phyloP scores from a whole-genome alignment of 257 asterid genomes.

The Solanum phureja region DNA sequence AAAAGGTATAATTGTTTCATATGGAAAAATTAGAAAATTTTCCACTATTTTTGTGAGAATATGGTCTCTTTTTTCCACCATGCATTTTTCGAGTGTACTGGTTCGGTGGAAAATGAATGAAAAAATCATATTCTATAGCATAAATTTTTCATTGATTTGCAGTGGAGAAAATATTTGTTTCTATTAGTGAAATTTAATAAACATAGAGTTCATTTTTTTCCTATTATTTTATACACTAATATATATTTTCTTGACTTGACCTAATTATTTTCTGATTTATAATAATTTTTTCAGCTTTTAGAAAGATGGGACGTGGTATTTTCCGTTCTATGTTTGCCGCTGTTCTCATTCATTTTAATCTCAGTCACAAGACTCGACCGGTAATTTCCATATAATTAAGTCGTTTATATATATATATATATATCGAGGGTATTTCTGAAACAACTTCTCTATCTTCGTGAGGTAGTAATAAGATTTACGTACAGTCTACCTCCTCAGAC shows the following conservation, averaged over 20 bases:
- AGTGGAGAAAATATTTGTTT: not conserved
- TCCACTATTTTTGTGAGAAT: too few species aligned
- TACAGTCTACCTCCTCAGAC: fast-evolving
- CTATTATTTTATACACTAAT: not conserved
- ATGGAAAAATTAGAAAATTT: too few species aligned
- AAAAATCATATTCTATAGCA: not conserved
- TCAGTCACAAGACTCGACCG: constrained; percentile 73
- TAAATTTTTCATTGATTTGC: too few species aligned
- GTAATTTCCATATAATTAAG: constrained; percentile 1
- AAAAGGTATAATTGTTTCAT: too few species aligned
- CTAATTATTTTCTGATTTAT: not conserved
- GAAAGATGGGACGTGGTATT: constrained; percentile 63
- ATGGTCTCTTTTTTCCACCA: fast-evolving
- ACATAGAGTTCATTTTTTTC: not conserved
- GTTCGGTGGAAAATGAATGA: not conserved
- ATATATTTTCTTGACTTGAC: not conserved
- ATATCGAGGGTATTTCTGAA: too few species aligned
- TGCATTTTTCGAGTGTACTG: too few species aligned
- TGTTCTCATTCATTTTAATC: constrained; percentile 48
- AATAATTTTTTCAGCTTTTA: constrained; percentile 38
- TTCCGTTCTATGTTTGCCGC: constrained; percentile 46
- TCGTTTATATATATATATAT: too few species aligned
- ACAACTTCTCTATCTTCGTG: fast-evolving
- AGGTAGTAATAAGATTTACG: too few species aligned
- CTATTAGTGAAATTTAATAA: not conserved